A percentile compares a stretch with the other conserved stretches of the same genome.
Evolutionary conservation across 116 monocot species (phyloP).

Genomic region (Cymodocea nodosa): DNA sequence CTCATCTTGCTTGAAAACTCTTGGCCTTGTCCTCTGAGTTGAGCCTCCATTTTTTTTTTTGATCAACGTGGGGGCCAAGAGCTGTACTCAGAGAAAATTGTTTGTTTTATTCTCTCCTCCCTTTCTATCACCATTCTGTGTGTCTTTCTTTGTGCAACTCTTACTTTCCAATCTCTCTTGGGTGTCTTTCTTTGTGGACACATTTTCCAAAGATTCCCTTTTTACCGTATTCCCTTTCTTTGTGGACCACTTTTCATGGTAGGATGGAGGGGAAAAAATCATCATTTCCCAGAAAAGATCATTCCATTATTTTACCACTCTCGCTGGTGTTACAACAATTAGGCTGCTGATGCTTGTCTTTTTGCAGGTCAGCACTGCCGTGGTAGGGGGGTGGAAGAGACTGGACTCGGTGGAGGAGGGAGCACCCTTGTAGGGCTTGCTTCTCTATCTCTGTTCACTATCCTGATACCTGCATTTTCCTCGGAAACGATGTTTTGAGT

Average conservation of each 20-base stretch:
- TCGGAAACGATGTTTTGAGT: background rate
- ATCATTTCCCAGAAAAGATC: conserved; percentile 15
- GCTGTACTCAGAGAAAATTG: too few species aligned
- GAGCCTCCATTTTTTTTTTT: too few species aligned
- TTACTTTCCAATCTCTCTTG: background rate
- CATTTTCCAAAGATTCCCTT: conserved; percentile 14
- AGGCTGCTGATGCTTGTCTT: background rate
- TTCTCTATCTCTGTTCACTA: background rate
- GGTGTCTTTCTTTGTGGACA: background rate
- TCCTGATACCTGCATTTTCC: background rate
- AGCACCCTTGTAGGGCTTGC: background rate
- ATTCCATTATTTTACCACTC: conserved; percentile 15
- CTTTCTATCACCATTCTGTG: background rate
- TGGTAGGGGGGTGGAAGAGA: background rate
- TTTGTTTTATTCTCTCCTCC: too few species aligned
- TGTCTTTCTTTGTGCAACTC: background rate
- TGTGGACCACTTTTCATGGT: background rate
- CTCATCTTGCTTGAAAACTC: too few species aligned
- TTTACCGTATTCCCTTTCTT: background rate
- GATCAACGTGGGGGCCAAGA: too few species aligned
- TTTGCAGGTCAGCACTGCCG: background rate
- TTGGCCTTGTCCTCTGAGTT: too few species aligned
- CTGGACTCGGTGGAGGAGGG: background rate
- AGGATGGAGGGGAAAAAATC: background rate
- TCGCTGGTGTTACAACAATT: background rate